Evolutionary conservation across 164 flowering plant species (phyloP), one percentile per base, ranked within the genome.

Genomic region (Liriodendron chinense): DNA sequence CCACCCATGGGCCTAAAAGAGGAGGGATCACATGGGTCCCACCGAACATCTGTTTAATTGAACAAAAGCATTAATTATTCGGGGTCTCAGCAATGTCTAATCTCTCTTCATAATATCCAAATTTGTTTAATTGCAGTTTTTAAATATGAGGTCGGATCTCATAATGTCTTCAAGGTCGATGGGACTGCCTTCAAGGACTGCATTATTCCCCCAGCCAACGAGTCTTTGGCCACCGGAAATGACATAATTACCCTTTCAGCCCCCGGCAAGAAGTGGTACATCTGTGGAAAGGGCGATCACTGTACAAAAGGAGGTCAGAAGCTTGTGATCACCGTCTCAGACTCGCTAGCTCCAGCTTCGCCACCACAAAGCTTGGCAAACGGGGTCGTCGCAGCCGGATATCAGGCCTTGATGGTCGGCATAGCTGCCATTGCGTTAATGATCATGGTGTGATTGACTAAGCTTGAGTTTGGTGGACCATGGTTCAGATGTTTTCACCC

Each of bases 221-320:
- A 67, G 59, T 47, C 47, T 20, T 47, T 80, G 1, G 69, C 21
- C 2, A 13, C 81, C 7, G 85, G 85, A 22, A 72, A 71, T 2
- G 83, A 83, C 65, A 72, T 2, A 7, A 71, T 80, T 5, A 57
- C 72, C 18, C 76, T 78, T 16, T 9, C 62, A 12, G n/a, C 69
- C 1, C 69, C 81, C 0, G 80, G 83, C 16, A 76, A 61, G 59
- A 83, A 83, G 65, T 80, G 83, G 83, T 83, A 83, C 76, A 78
- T 80, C 28, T 83, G 83, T 48, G 85, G 81, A 6, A 67, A 73
- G 6, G 61, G 66, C 5, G 43, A 25, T 20, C 83, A 83, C 28
- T 83, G 85, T 70, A 71, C 75, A 7, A 5, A 21, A 7, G 65
- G 47, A 2, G 75, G 75, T 5, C 72, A 48, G 78, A 80, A 80